Evolutionary conservation across 768 basidiomycete species (phyloP), one percentile per base, ranked within the genome.

Genomic region (Russula olivacea): DNA sequence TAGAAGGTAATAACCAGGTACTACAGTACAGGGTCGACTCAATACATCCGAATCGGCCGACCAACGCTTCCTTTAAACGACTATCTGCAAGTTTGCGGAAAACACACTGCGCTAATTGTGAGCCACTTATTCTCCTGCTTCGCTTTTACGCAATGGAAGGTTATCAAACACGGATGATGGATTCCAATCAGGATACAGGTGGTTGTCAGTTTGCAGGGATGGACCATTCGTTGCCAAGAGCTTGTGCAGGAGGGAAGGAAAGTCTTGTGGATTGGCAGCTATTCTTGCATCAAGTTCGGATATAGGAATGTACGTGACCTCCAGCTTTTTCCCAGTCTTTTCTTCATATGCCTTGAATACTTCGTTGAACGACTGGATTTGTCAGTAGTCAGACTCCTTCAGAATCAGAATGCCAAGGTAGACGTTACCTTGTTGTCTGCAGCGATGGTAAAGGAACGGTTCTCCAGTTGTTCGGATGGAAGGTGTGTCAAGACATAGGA

Each of bases 401-500:
- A 45, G n/a, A 21, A 10, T 10, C n/a, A 21, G 41, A n/a, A 43
- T 43, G 0, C 41, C 41, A 17, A n/a, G 7, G 6, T 43, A 43
- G n/a, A 45, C 43, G 9, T n/a, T 53, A 68, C 66, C 61, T 67
- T 59, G 9, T 21, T 58, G 36, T 63, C 57, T 1, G 56, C 67
- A 0, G 48, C 52, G 5, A 63, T 64, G 36, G 36, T 23, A 30
- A 66, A 58, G n/a, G 59, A 45, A 1, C 48, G 55, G 23, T 61
- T 60, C n/a, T 58, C 47, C 36, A 68, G 2, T 36, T 61, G 19
- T 19, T 68, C 65, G 8, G 49, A 19, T 15, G 68, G 61, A 14
- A 68, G 55, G 8, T 45, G 51, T 6, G 65, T 69, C 32, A 65
- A 47, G 17, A 59, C 65, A 47, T 66, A 58, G n/a, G 57, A 58